phyloP scores from a whole-genome alignment of 23 red algal genomes.

The Gracilaria domingensis region DNA sequence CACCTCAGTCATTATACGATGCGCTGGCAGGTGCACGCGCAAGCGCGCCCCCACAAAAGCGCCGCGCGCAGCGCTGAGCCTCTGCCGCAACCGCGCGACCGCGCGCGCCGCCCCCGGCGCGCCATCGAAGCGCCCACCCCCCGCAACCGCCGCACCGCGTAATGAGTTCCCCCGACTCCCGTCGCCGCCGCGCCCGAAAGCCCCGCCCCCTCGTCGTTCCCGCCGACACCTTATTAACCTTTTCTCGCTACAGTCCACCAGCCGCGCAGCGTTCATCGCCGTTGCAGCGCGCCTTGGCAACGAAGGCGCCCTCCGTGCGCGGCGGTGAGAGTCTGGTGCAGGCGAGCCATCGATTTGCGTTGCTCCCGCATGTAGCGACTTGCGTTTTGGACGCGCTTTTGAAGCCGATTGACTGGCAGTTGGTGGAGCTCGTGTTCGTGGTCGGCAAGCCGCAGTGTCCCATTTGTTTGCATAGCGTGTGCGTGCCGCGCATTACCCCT shows the following conservation, averaged over 20 bases:
- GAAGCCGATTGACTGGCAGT: slow-evolving; percentile 6
- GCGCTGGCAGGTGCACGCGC: too few relatives aligned
- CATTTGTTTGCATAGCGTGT: slow-evolving; percentile 35
- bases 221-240: slow-evolving; percentile 41
- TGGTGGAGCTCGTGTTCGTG: slow-evolving; percentile 47
- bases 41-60: too few relatives aligned
- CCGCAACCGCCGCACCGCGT: not conserved
- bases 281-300: not conserved
- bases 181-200: slow-evolving; percentile 21
- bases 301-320: not conserved
- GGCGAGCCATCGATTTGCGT: not conserved
- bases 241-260: slow-evolving; percentile 39
- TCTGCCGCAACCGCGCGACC: not conserved
- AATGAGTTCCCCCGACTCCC: slow-evolving; percentile 26
- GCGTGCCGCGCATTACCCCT: slow-evolving; percentile 31
- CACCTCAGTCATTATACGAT: slow-evolving; percentile 1
- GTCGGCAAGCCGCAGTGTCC: slow-evolving; percentile 16
- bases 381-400: not conserved
- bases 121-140: not conserved
- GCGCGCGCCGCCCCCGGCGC: not conserved
- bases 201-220: slow-evolving; percentile 32
- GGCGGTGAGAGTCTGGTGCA: not conserved
- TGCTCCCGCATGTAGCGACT: not conserved
- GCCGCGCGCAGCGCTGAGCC: not conserved
- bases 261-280: not conserved